phyloP scores from a whole-genome alignment of 2,329 filamentous ascomycete species.

The Penicillium sp. region DNA sequence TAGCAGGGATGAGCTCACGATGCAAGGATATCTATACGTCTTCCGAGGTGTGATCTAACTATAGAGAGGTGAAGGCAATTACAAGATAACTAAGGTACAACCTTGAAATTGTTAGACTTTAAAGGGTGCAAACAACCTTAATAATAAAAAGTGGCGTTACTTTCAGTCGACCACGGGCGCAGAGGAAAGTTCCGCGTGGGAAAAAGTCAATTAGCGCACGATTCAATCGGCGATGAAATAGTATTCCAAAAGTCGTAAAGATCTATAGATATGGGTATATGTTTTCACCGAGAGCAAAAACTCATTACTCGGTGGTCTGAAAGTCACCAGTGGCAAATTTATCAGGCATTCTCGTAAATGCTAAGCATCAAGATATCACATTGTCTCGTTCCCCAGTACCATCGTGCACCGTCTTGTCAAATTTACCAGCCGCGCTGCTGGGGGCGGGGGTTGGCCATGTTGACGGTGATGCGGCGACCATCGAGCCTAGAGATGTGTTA shows the following conservation, averaged over 20 bases:
- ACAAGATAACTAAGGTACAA: too few relatives aligned
- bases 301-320: constrained; percentile 10
- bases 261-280: background rate
- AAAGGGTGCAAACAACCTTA: too few relatives aligned
- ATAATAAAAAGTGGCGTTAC: too few relatives aligned
- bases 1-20: background rate
- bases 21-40: background rate
- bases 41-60: background rate
- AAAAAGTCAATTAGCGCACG: background rate
- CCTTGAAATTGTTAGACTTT: too few relatives aligned
- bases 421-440: constrained; percentile 4
- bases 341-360: constrained; percentile 6
- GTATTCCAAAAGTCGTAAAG: constrained; percentile 7
- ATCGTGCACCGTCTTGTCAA: constrained; percentile 3
- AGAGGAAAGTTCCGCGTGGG: background rate
- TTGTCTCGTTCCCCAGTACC: constrained; percentile 8
- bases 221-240: constrained; percentile 4
- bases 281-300: constrained; percentile 6
- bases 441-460: constrained; percentile 15
- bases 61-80: background rate
- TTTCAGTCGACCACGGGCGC: too few relatives aligned
- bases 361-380: constrained; percentile 10
- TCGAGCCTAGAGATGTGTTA: constrained; percentile 8
- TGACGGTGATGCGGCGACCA: constrained; percentile 15
- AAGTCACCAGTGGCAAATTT: constrained; percentile 2